Evolutionary conservation across 2,329 filamentous ascomycete species (phyloP).

Genomic region (Piedraia hortae): DNA sequence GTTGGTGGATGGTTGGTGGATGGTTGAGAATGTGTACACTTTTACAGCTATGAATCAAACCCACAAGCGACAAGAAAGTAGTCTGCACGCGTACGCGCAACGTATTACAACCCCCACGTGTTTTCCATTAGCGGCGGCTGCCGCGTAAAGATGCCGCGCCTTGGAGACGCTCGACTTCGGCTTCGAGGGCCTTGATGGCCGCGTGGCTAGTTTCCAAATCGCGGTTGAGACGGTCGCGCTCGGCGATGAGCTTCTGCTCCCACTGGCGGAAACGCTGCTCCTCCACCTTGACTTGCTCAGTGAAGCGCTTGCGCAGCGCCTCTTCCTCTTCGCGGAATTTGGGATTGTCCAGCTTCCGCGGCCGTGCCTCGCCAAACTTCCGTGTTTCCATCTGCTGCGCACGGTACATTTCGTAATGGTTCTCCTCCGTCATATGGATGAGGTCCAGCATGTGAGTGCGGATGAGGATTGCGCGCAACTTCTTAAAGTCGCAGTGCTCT

Average conservation of each 20-base stretch:
- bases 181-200: constrained; percentile 64
- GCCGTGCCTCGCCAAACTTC: constrained; percentile 94
- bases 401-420: constrained; percentile 97
- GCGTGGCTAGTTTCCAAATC: constrained; percentile 95
- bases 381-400: constrained; percentile 99
- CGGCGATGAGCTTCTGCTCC: constrained; percentile 98
- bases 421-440: constrained; percentile 97
- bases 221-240: constrained; percentile 98
- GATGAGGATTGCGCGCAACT: constrained; percentile 94
- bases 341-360: constrained; percentile 95
- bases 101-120: too few relatives aligned
- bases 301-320: constrained; percentile 92
- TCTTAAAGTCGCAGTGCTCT: constrained; percentile 99
- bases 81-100: too few relatives aligned
- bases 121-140: too few relatives aligned
- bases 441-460: constrained; percentile 92
- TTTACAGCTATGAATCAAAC: too few relatives aligned
- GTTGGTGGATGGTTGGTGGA: background rate
- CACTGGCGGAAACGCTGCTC: constrained; percentile 97
- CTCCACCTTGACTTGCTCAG: constrained; percentile 99
- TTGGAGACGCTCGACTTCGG: constrained; percentile 80
- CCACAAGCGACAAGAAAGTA: too few relatives aligned
- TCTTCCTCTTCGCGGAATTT: constrained; percentile 99
- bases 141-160: too few relatives aligned
- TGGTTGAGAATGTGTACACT: too few relatives aligned